These are phyloP conservation scores for Colletotrichum sp. DNA, from an alignment of 2,329 filamentous ascomycete genomes.

Conservation along the genomic window DNA sequence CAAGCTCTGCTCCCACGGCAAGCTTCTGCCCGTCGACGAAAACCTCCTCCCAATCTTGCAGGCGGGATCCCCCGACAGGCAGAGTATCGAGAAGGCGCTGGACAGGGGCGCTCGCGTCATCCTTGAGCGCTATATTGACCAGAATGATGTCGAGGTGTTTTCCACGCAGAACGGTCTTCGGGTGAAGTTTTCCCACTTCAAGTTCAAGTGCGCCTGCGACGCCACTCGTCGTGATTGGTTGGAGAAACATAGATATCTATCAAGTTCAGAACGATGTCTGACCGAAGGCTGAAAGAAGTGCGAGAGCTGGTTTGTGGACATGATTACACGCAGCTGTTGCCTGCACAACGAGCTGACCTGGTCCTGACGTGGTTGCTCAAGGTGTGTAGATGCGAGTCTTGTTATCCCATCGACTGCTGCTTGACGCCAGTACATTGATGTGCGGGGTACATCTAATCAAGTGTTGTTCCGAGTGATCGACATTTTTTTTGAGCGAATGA, in stretches of 20 bases:
- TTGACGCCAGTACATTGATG: too few relatives aligned
- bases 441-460: too few relatives aligned
- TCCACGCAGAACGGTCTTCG: background rate
- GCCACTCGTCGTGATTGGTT: background rate
- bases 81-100: background rate
- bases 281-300: rapidly evolving
- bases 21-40: background rate
- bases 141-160: background rate
- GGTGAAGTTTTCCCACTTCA: background rate
- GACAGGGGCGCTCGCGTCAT: background rate
- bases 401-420: too few relatives aligned
- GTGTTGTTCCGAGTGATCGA: too few relatives aligned
- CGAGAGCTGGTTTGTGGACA: background rate
- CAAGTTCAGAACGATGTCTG: rapidly evolving
- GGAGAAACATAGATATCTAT: rapidly evolving
- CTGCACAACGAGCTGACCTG: background rate
- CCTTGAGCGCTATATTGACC: rapidly evolving
- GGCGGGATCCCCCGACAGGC: rapidly evolving
- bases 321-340: background rate
- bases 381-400: background rate
- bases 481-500: too few relatives aligned
- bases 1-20: background rate
- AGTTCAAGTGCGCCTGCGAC: background rate
- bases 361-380: background rate
- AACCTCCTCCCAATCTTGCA: background rate